Evolutionary conservation across 2,329 filamentous ascomycete species (phyloP).

Genomic region (Fusarium tupiense): DNA sequence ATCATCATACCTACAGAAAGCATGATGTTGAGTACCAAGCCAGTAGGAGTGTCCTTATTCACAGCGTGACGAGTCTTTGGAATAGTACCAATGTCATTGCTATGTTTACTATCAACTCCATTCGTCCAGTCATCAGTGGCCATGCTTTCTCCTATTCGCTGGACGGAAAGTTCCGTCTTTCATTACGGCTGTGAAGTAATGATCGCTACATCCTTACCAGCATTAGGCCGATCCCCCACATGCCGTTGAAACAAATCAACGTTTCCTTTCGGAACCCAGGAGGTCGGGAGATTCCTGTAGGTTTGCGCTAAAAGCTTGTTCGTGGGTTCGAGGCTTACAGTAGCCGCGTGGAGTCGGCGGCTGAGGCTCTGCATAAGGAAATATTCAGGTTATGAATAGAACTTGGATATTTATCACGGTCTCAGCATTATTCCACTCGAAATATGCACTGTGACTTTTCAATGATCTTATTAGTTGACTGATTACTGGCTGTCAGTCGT

Average conservation of each 20-base stretch:
- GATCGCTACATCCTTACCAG: background rate
- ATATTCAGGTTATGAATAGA: background rate
- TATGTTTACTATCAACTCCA: background rate
- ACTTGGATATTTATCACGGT: accelerated
- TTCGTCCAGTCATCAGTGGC: background rate
- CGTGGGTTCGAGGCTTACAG: background rate
- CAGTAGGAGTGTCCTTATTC: background rate
- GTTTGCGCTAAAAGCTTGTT: background rate
- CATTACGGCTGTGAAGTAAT: background rate
- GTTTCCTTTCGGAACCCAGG: background rate
- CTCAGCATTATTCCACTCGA: accelerated
- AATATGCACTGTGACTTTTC: accelerated
- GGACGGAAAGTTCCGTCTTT: background rate
- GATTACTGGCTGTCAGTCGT: background rate
- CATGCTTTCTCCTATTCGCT: background rate
- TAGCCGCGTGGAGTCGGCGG: background rate
- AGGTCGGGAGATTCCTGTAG: background rate
- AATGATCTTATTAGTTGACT: accelerated
- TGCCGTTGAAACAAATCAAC: background rate
- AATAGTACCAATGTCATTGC: background rate
- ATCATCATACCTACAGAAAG: background rate
- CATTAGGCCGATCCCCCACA: background rate
- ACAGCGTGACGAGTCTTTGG: background rate
- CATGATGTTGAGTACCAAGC: background rate
- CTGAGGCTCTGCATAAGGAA: background rate